Base-by-base conservation (phyloP, 495 filamentous ascomycete species). In the Talaromyces thailandensis region DNA sequence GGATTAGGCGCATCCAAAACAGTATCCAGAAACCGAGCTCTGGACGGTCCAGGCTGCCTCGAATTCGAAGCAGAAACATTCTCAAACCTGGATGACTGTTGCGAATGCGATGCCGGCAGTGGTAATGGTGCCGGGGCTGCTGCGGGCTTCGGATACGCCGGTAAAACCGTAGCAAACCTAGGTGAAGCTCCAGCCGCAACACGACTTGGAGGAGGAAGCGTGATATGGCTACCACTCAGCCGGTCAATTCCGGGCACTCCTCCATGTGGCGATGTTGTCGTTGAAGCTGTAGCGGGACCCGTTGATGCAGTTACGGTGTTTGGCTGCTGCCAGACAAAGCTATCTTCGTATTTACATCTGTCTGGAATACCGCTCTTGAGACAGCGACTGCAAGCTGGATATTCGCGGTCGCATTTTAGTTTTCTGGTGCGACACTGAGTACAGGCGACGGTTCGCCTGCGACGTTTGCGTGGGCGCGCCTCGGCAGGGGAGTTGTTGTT, bases 361-460 rank as follows among this genome's bases (percentile, higher is more conserved):
- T 64, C 68, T 35, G 75, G 71, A 7, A 72, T 71, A 61, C 71
- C 73, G 71, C 75, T 73, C 69, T 86, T 86, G 56, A 71, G 68
- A 67, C 87, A 90, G 51, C 88, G 86, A 52, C 81, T 78, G 65
- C 87, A 90, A 0, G 73, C 68, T 21, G 87, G 86, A 69, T 84
- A 86, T 45, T 80, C 78, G 50, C 86, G 82, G 67, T 89, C 85
- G 70, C 87, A 90, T 67, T 84, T 85, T 66, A 89, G 82, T 72
- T 90, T 90, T 60, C 86, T 76, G 62, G 81, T 81, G 64, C 87
- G 86, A 63, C 87, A 90, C 58, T 81, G 73, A 45, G 73, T 74
- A 65, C 78, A 79, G 18, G 76, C 70, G 64, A 76, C 71, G 6
- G 76, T 77, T 23, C 75, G 72, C 16, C 77, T 66, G 58, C 73